These are phyloP conservation scores for Kwoniella sp. DNA, from an alignment of 768 basidiomycete genomes.

Conservation along the genomic window DNA sequence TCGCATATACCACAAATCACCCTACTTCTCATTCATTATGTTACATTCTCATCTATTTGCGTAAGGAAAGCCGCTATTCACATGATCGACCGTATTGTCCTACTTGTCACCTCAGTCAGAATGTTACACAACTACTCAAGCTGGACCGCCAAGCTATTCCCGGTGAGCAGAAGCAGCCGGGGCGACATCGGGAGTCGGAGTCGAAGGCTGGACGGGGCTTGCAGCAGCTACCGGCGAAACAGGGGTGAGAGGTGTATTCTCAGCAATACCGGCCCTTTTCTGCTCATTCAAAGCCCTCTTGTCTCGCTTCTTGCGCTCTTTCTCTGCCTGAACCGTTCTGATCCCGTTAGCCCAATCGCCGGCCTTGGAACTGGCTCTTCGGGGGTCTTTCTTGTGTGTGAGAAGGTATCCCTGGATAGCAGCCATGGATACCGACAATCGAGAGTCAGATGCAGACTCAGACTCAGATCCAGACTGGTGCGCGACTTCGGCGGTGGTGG, in stretches of 20 bases:
- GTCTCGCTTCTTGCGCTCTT: slow-evolving; percentile 1
- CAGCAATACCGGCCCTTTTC: not conserved
- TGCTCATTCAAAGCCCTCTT: slow-evolving; percentile 1
- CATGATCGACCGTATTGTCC: no score
- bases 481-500: not conserved
- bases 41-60: no score
- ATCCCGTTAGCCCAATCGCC: slow-evolving; percentile 62
- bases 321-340: not conserved
- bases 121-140: not conserved
- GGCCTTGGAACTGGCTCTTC: slow-evolving; percentile 72
- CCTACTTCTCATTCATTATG: no score
- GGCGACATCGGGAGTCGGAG: no score
- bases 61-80: no score
- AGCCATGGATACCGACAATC: slow-evolving; percentile 63
- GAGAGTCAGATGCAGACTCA: slow-evolving; percentile 59
- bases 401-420: slow-evolving; percentile 83
- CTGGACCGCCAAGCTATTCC: not conserved
- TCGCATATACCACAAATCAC: no score
- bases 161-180: no score
- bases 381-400: slow-evolving; percentile 67
- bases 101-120: no score
- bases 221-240: not conserved
- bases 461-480: not conserved
- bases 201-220: no score
- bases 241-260: not conserved